A percentile compares a stretch with the other conserved stretches of the same genome.
Evolutionary conservation across 1,139 yeast species (phyloP).

Genomic region (Yamadazyma atlantica): DNA sequence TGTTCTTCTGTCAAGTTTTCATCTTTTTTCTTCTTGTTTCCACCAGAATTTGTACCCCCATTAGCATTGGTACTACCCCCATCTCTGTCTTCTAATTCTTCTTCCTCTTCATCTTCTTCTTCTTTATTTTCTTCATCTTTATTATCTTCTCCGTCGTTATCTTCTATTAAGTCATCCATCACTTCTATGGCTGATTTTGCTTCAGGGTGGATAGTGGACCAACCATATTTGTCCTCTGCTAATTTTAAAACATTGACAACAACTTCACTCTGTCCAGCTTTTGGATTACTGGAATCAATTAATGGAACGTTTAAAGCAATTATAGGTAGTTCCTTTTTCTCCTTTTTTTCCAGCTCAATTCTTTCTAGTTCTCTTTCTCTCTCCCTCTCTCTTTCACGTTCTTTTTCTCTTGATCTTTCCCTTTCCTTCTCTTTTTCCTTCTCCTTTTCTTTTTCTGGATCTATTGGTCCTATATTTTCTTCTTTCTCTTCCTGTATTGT

Average conservation of each 20-base stretch:
- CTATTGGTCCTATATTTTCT: background rate
- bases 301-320: conserved; percentile 64
- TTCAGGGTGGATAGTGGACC: conserved; percentile 69
- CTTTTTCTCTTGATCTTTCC: conserved; percentile 8
- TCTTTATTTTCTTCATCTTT: conserved; percentile 26
- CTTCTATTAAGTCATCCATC: conserved; percentile 61
- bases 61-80: conserved; percentile 9
- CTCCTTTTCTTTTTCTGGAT: conserved; percentile 7
- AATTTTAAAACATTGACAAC: conserved; percentile 75
- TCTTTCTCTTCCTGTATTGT: background rate
- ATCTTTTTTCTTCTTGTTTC: conserved; percentile 32
- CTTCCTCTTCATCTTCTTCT: conserved; percentile 32
- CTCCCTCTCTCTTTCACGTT: conserved; percentile 9
- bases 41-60: background rate
- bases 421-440: conserved; percentile 3
- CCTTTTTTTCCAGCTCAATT: conserved; percentile 21
- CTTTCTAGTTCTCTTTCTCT: conserved; percentile 14
- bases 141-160: conserved; percentile 33
- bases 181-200: conserved; percentile 60
- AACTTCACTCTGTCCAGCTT: conserved; percentile 69
- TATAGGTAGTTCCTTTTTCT: conserved; percentile 36
- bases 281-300: conserved; percentile 46
- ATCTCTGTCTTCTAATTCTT: conserved; percentile 19
- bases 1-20: conserved; percentile 50
- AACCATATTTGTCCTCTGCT: conserved; percentile 87